phyloP scores from a whole-genome alignment of 192 early-diverging fungal species.

The Podila epigama region DNA sequence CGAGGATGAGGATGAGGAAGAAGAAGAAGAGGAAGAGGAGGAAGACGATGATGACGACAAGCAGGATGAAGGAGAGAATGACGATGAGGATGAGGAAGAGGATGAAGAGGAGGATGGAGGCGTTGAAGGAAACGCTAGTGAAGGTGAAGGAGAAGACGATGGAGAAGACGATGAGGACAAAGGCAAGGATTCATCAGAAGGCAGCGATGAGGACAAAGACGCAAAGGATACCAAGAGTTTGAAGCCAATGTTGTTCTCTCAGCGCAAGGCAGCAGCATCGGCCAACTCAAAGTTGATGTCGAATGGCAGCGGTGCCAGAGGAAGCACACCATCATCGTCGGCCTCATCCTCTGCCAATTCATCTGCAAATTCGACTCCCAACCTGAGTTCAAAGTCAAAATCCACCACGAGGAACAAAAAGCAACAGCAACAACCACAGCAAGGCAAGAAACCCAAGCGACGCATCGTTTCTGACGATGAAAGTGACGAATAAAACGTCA shows the following conservation, averaged over 20 bases:
- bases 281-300: slow-evolving; percentile 32
- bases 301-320: slow-evolving; percentile 11
- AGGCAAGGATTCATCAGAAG: not conserved
- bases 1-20: slow-evolving; percentile 5
- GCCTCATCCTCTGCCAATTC: slow-evolving; percentile 1
- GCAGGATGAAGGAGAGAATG: not conserved
- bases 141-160: not conserved
- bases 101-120: not conserved
- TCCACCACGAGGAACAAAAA: not conserved
- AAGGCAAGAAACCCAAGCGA: not conserved
- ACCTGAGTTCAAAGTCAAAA: not conserved
- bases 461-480: not conserved
- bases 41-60: not conserved
- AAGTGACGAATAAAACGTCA: not conserved
- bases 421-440: no score
- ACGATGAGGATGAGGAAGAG: not conserved
- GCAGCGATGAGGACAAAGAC: not conserved
- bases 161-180: not conserved
- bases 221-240: not conserved
- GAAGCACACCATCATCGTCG: not conserved
- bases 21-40: slow-evolving; percentile 8
- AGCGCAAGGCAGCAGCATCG: slow-evolving; percentile 18
- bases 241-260: slow-evolving; percentile 20
- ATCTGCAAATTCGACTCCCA: not conserved
- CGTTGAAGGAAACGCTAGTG: not conserved